A percentile compares a stretch with the other conserved stretches of the same genome.
Evolutionary conservation across 2,329 filamentous ascomycete species (phyloP).

Genomic region (Alternaria postmessia): DNA sequence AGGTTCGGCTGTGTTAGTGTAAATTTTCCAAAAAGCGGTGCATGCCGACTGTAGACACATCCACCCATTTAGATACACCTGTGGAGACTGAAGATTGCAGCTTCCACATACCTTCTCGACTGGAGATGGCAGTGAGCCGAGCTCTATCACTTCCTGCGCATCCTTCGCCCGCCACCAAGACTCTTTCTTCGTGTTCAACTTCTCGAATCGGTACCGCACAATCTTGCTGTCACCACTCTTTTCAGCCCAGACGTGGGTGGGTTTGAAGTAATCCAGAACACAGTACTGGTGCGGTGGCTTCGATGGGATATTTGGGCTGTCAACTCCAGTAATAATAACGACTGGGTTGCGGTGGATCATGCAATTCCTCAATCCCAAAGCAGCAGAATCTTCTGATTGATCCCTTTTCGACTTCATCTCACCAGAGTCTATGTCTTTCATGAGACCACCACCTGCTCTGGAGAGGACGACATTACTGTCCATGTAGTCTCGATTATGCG

Average conservation of each 20-base stretch:
- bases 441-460: slow-evolving; percentile 65
- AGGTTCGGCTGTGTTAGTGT: not conserved
- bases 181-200: slow-evolving; percentile 59
- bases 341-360: slow-evolving; percentile 60
- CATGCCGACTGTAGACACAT: slow-evolving; percentile 67
- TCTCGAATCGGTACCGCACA: slow-evolving; percentile 72
- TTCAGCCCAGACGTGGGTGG: slow-evolving; percentile 75
- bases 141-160: slow-evolving; percentile 34
- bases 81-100: slow-evolving; percentile 46
- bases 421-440: slow-evolving; percentile 56
- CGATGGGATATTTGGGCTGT: slow-evolving; percentile 59
- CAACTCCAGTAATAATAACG: slow-evolving; percentile 60
- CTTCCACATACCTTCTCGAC: slow-evolving; percentile 48
- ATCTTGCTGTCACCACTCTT: slow-evolving; percentile 54
- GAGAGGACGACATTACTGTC: slow-evolving; percentile 70
- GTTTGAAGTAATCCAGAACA: slow-evolving; percentile 73
- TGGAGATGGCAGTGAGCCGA: slow-evolving; percentile 40
- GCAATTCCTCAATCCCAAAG: slow-evolving; percentile 57
- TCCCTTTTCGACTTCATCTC: slow-evolving; percentile 58
- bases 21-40: slow-evolving; percentile 62
- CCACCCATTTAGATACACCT: slow-evolving; percentile 61
- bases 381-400: slow-evolving; percentile 51
- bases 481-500: slow-evolving; percentile 65
- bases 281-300: slow-evolving; percentile 67
- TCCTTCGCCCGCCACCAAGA: slow-evolving; percentile 67